A percentile compares a stretch with the other conserved stretches of the same genome.
These are phyloP conservation scores for Geotrichum carabidarum DNA, from an alignment of 1,139 yeast species.

Conservation along the genomic window DNA sequence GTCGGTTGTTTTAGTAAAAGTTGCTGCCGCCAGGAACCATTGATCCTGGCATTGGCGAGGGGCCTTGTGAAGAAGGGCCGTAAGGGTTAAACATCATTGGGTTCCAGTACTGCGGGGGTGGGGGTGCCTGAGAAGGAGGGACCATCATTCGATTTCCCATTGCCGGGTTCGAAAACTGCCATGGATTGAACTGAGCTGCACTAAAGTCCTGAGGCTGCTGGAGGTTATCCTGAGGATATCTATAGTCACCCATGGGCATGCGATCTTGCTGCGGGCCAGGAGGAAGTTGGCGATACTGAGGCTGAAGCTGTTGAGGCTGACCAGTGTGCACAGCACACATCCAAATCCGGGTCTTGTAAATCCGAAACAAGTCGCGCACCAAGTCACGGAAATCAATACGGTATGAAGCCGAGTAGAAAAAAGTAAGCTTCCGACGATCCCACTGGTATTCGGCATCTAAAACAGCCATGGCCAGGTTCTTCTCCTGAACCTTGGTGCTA, in stretches of 20 bases:
- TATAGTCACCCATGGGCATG: neutral
- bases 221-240: neutral
- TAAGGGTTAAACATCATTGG: slow-evolving; percentile 2
- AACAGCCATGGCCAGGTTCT: slow-evolving; percentile 45
- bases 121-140: neutral
- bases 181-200: neutral
- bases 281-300: slow-evolving; percentile 1
- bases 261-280: neutral
- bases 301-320: slow-evolving; percentile 8
- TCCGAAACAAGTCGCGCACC: slow-evolving; percentile 85
- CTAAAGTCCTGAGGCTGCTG: neutral
- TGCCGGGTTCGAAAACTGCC: neutral
- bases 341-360: slow-evolving; percentile 96
- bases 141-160: neutral
- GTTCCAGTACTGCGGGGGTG: slow-evolving; percentile 1
- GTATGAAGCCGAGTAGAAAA: slow-evolving; percentile 76
- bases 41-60: neutral
- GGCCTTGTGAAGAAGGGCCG: neutral
- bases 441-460: slow-evolving; percentile 88
- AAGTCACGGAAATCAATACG: slow-evolving; percentile 89
- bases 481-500: slow-evolving; percentile 53
- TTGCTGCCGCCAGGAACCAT: slow-evolving; percentile 2
- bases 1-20: neutral
- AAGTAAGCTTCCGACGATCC: slow-evolving; percentile 88
- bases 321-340: slow-evolving; percentile 67